Conservation (phyloP, 2,329 filamentous ascomycete genomes). For the Epichloe glyceriae region DNA sequence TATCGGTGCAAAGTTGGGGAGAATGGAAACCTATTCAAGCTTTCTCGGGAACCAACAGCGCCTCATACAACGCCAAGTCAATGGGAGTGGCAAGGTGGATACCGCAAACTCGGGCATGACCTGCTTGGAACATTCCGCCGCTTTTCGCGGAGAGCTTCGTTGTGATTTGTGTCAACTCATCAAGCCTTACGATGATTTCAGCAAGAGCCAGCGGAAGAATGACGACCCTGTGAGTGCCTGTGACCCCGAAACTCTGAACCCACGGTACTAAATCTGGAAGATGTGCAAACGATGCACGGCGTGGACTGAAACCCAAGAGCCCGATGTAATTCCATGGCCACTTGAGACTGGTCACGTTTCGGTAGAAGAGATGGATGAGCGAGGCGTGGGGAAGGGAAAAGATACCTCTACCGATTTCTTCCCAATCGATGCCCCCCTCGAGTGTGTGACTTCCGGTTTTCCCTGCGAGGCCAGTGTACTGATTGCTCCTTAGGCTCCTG, state of each 20-base stretch:
- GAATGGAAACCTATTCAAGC: conserved; percentile 20
- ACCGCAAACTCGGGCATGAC: conserved; percentile 23
- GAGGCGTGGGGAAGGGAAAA: conserved; percentile 6
- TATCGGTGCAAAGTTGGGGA: conserved; percentile 23
- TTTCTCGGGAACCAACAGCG: conserved; percentile 22
- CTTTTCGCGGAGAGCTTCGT: conserved; percentile 12
- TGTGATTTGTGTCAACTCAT: conserved; percentile 20
- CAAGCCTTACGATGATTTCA: conserved; percentile 18
- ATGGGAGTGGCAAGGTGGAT: conserved; percentile 9
- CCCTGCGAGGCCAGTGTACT: not conserved
- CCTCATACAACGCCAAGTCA: conserved; percentile 11
- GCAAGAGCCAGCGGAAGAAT: conserved; percentile 14
- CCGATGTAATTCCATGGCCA: conserved; percentile 15
- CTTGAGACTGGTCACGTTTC: conserved; percentile 22
- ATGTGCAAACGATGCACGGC: conserved; percentile 21
- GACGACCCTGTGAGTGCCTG: conserved; percentile 17
- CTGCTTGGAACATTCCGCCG: conserved; percentile 21
- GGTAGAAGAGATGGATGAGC: conserved; percentile 14
- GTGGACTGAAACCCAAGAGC: conserved; percentile 25
- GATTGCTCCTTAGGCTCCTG: conserved; percentile 14
- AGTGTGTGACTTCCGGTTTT: conserved; percentile 7
- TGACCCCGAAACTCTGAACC: not conserved
- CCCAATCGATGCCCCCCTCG: conserved; percentile 8
- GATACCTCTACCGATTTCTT: conserved; percentile 15
- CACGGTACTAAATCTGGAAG: conserved; percentile 10